These are phyloP conservation scores for Ceratocystis cubensis DNA, from an alignment of 2,329 filamentous ascomycete species.

Conservation along the genomic window DNA sequence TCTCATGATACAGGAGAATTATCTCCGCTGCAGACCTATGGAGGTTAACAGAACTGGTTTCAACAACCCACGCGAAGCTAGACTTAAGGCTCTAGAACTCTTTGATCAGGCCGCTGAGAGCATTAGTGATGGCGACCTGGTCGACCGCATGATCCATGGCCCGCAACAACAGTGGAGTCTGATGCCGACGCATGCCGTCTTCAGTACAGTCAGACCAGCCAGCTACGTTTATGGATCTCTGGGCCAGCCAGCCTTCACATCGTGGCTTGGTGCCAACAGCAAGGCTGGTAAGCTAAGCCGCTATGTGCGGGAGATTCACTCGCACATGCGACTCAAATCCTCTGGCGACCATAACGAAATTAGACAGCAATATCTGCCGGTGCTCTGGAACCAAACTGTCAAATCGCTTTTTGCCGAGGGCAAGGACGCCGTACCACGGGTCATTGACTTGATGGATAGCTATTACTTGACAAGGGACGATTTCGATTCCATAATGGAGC, in stretches of 20 bases:
- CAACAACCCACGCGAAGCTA: conserved; percentile 50
- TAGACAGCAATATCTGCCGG: conserved; percentile 83
- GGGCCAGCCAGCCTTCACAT: conserved; percentile 63
- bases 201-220: conserved; percentile 84
- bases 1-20: conserved; percentile 97
- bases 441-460: conserved; percentile 93
- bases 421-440: conserved; percentile 65
- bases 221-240: conserved; percentile 76
- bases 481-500: conserved; percentile 81
- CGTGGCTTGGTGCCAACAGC: conserved; percentile 93
- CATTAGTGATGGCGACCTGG: conserved; percentile 91
- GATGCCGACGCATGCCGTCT: conserved; percentile 92
- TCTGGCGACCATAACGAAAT: conserved; percentile 89
- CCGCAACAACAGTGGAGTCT: conserved; percentile 96
- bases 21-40: conserved; percentile 69
- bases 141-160: conserved; percentile 96
- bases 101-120: conserved; percentile 81
- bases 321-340: conserved; percentile 84
- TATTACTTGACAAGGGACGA: conserved; percentile 94
- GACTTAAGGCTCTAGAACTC: conserved; percentile 73
- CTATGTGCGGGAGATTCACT: conserved; percentile 84
- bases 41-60: conserved; percentile 45
- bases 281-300: conserved; percentile 66
- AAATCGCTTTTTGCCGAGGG: conserved; percentile 64
- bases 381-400: conserved; percentile 72